These are phyloP conservation scores for Fusarium sp. DNA, from an alignment of 2,329 filamentous ascomycete genomes.

Conservation along the genomic window DNA sequence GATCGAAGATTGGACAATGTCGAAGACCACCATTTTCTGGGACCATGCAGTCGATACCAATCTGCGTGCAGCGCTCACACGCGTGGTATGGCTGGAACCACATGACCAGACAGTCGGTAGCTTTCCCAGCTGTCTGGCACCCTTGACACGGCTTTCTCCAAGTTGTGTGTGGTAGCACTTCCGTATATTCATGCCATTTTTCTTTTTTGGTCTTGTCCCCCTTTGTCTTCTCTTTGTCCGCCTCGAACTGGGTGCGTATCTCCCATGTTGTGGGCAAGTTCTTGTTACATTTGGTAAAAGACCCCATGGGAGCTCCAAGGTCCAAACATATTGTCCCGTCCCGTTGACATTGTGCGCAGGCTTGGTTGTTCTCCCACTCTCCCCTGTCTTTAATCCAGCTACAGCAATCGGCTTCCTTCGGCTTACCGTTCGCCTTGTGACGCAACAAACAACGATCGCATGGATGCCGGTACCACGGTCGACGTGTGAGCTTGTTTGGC, in stretches of 20 bases:
- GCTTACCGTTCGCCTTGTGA: background rate
- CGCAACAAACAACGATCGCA: slow-evolving; percentile 27
- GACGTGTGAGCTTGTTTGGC: slow-evolving; percentile 4
- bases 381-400: slow-evolving; percentile 26
- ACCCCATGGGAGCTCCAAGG: background rate
- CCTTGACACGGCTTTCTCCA: slow-evolving; percentile 27
- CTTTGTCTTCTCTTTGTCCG: background rate
- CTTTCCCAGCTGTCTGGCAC: background rate
- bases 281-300: background rate
- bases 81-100: background rate
- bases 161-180: background rate
- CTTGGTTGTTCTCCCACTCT: slow-evolving; percentile 2
- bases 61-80: slow-evolving; percentile 43
- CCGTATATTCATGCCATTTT: slow-evolving; percentile 8
- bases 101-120: slow-evolving; percentile 6
- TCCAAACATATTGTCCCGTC: slow-evolving; percentile 17
- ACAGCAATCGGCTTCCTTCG: background rate
- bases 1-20: slow-evolving; percentile 38
- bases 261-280: background rate
- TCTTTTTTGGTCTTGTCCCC: background rate
- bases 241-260: slow-evolving; percentile 9
- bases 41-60: slow-evolving; percentile 46
- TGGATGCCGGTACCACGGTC: slow-evolving; percentile 31
- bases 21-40: no score
- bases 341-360: slow-evolving; percentile 10